Conservation (phyloP, 2,329 filamentous ascomycete genomes). For the Cryphonectria parasitica region DNA sequence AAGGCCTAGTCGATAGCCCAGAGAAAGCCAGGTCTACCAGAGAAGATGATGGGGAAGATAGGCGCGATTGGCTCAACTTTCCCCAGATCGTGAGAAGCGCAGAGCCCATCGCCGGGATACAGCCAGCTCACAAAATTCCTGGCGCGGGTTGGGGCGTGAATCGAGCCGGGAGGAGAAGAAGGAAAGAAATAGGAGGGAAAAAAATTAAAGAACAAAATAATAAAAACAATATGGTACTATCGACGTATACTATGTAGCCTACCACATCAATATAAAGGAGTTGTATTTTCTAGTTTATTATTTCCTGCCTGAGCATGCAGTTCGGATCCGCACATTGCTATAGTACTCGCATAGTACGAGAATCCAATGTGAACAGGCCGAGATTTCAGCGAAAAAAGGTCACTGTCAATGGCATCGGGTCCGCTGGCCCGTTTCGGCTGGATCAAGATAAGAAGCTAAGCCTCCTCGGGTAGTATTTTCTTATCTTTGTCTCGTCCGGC, state of each 20-base stretch:
- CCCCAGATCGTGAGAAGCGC: neutral
- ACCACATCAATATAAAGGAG: neutral
- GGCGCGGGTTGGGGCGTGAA: neutral
- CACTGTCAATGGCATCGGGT: neutral
- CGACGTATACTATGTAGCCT: neutral
- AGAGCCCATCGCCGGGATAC: neutral
- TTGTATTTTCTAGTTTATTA: too few relatives aligned
- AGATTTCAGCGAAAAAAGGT: slow-evolving; percentile 26
- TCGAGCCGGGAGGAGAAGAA: neutral
- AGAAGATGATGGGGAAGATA: neutral
- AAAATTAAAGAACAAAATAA: neutral
- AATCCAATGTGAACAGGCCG: neutral
- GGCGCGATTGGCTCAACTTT: neutral
- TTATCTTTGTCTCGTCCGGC: slow-evolving; percentile 25
- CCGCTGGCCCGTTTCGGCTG: slow-evolving; percentile 5
- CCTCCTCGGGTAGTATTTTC: slow-evolving; percentile 24
- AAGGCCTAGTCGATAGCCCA: neutral
- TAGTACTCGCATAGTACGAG: neutral
- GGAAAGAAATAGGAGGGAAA: neutral
- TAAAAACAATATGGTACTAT: neutral
- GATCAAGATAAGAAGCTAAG: slow-evolving; percentile 16
- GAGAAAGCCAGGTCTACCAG: neutral
- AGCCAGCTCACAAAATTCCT: neutral
- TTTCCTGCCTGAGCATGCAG: neutral
- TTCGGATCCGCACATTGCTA: slow-evolving; percentile 2